Percentiles rank a stretch among this genome's conserved stretches.
Evolutionary conservation across 2,329 filamentous ascomycete genomes (phyloP).

Genomic region (Claviceps quebecensis): DNA sequence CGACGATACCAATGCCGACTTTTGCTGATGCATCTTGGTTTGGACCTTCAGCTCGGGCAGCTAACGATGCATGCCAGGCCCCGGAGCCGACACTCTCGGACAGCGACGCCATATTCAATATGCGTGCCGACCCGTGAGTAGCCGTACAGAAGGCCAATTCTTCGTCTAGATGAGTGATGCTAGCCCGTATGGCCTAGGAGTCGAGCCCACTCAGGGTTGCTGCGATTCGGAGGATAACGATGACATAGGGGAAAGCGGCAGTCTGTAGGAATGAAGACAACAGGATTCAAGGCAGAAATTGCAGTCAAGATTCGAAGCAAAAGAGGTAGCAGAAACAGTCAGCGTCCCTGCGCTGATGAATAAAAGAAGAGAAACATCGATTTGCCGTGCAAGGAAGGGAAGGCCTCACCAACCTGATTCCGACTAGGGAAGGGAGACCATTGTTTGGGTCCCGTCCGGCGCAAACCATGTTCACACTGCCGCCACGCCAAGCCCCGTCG

Average conservation of each 20-base stretch:
- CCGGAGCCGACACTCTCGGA: background rate
- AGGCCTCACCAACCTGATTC: background rate
- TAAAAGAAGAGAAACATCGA: background rate
- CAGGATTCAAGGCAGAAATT: background rate
- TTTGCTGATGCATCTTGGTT: slow-evolving; percentile 23
- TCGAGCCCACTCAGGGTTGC: background rate
- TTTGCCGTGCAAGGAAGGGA: background rate
- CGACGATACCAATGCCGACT: slow-evolving; percentile 26
- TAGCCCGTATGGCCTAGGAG: background rate
- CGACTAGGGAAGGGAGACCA: too few species aligned
- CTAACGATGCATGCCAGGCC: background rate
- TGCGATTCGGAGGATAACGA: background rate
- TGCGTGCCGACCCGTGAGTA: background rate
- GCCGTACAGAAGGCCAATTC: background rate
- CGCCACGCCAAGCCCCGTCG: too few species aligned
- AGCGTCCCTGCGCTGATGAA: background rate
- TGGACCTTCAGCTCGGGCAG: slow-evolving; percentile 1
- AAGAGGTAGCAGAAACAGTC: background rate
- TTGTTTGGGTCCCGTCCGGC: too few species aligned
- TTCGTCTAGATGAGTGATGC: background rate
- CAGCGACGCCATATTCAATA: slow-evolving; percentile 1
- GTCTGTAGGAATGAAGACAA: background rate
- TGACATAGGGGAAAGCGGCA: background rate
- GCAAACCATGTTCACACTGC: too few species aligned
- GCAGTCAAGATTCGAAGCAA: background rate